Evolutionary conservation across 1,284 basidiomycete species (phyloP).

Genomic region (Veloporphyrellus conicus): DNA sequence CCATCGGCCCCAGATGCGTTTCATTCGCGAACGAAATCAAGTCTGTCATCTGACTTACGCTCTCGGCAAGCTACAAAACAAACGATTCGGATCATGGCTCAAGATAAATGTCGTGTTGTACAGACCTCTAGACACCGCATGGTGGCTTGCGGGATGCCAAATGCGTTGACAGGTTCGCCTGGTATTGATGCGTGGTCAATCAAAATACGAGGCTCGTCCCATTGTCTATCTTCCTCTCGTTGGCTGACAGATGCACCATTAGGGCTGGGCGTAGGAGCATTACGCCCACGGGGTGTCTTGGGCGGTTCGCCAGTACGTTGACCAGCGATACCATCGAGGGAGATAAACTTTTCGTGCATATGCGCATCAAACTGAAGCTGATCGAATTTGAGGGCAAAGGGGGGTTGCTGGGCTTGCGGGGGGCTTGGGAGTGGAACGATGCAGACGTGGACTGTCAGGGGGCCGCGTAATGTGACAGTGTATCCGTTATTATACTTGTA

Average conservation of each 20-base stretch:
- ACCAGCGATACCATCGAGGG: constrained; percentile 56
- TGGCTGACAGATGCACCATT: constrained; percentile 29
- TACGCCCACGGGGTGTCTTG: constrained; percentile 38
- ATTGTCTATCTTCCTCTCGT: constrained; percentile 50
- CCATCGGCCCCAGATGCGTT: constrained; percentile 53
- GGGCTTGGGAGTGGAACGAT: constrained; percentile 33
- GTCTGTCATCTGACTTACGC: constrained; percentile 70
- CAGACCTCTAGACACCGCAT: constrained; percentile 78
- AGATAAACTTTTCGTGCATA: constrained; percentile 63
- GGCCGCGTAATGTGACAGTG: constrained; percentile 65
- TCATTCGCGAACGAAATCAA: constrained; percentile 62
- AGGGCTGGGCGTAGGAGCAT: constrained; percentile 39
- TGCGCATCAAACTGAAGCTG: constrained; percentile 66
- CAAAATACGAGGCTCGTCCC: constrained; percentile 56
- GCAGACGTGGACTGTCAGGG: constrained; percentile 58
- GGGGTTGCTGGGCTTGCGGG: constrained; percentile 21
- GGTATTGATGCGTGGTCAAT: constrained; percentile 63
- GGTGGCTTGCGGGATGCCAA: constrained; percentile 78
- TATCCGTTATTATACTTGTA: constrained; percentile 73
- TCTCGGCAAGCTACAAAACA: constrained; percentile 60
- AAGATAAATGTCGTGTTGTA: constrained; percentile 1
- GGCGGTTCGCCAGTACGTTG: constrained; percentile 40
- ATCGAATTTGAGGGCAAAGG: constrained; percentile 54
- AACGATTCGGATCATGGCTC: constrained; percentile 3
- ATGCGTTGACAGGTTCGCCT: constrained; percentile 75